These are phyloP conservation scores for Cercospora sojina DNA, from an alignment of 2,329 filamentous ascomycete species.

Conservation along the genomic window DNA sequence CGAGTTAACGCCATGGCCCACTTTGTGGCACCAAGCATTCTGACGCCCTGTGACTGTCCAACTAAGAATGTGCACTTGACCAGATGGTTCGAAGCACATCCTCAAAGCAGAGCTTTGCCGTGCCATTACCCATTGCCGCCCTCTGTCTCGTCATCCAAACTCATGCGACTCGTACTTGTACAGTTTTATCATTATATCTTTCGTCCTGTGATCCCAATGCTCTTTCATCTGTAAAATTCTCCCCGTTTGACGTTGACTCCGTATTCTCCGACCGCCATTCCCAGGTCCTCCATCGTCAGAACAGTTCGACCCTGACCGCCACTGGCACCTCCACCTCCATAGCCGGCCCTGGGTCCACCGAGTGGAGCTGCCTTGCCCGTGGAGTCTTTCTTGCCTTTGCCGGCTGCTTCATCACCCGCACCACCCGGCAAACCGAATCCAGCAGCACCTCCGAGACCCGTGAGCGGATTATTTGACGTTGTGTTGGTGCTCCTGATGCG, in stretches of 20 bases:
- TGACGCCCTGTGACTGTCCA: background rate
- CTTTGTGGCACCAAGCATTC: background rate
- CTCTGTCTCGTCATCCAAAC: background rate
- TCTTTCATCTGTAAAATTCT: conserved; percentile 80
- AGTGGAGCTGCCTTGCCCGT: conserved; percentile 43
- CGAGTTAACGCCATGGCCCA: background rate
- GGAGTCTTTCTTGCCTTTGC: conserved; percentile 46
- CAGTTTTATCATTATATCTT: background rate
- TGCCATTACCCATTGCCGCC: background rate
- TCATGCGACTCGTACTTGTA: background rate
- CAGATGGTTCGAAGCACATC: background rate
- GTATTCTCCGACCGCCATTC: conserved; percentile 97
- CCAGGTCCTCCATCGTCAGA: conserved; percentile 96
- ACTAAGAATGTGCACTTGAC: background rate
- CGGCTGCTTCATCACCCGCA: conserved; percentile 56
- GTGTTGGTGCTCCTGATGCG: conserved; percentile 92
- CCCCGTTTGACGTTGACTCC: conserved; percentile 96
- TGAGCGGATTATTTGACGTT: conserved; percentile 87
- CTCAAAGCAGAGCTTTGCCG: background rate
- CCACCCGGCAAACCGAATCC: conserved; percentile 60
- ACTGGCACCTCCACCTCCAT: conserved; percentile 82
- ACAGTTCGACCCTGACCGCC: conserved; percentile 89
- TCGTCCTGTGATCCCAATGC: background rate
- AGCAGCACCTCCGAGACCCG: conserved; percentile 73
- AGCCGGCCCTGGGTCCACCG: conserved; percentile 51